phyloP scores from a whole-genome alignment of 2,329 filamentous ascomycete genomes.

The Trichophaea hybrida region DNA sequence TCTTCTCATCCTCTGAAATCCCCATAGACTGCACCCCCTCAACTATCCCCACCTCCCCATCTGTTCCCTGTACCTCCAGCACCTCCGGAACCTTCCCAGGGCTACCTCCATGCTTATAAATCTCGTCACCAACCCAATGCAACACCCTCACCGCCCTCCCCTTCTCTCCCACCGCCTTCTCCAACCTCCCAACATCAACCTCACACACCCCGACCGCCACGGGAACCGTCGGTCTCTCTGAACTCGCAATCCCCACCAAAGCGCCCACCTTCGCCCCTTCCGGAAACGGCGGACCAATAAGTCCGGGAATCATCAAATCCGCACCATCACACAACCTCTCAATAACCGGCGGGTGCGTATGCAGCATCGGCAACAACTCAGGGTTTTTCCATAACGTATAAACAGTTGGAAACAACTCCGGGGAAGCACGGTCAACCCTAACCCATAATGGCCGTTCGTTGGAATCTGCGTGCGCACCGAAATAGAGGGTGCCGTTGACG shows the following conservation, averaged over 20 bases:
- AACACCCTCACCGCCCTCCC: constrained; percentile 51
- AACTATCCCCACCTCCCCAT: constrained; percentile 34
- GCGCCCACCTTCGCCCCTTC: constrained; percentile 43
- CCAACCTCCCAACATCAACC: constrained; percentile 44
- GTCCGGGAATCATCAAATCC: constrained; percentile 54
- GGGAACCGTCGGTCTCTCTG: constrained; percentile 46
- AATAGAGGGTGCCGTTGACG: constrained; percentile 50
- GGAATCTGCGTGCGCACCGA: constrained; percentile 38
- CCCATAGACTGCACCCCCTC: constrained; percentile 22
- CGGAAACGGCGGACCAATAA: constrained; percentile 51
- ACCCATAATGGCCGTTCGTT: constrained; percentile 46
- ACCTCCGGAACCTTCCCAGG: constrained; percentile 33
- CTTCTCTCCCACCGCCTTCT: constrained; percentile 44
- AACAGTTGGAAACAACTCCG: constrained; percentile 30
- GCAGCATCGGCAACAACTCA: constrained; percentile 46
- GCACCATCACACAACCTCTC: constrained; percentile 50
- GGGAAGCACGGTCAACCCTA: constrained; percentile 32
- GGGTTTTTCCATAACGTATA: constrained; percentile 55
- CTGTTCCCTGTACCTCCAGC: constrained; percentile 29
- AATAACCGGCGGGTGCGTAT: constrained; percentile 47
- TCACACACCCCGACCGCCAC: constrained; percentile 50
- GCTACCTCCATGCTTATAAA: constrained; percentile 47
- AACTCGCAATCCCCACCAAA: constrained; percentile 48
- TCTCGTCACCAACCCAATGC: constrained; percentile 54
- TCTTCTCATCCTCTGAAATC: constrained; percentile 4